Evolutionary conservation across 1,139 yeast genomes (phyloP), one percentile per base, ranked within the genome.

Genomic region (Yamadazyma sp.): DNA sequence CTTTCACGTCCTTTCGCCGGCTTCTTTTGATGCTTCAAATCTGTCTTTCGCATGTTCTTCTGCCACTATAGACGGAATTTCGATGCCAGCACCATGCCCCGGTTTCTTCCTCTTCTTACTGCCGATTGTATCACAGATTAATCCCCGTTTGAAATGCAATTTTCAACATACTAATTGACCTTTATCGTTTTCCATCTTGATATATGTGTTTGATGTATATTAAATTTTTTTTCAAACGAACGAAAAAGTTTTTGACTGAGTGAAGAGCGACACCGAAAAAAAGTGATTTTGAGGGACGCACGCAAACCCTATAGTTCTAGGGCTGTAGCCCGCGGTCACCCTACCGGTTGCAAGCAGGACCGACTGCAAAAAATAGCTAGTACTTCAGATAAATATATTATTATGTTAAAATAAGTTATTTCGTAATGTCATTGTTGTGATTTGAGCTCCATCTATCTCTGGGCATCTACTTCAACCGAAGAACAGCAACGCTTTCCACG

Each of bases 111-210:
- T 30, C 23, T 30, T 30, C 32, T 30, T 14, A 14, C 10, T 14
- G 17, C 16, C 23, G n/a, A n/a, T n/a, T 32, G 28, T 22, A 14
- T 17, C 14, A 16, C 22, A 9, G n/a, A 12, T 24, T 14, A 10
- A 22, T n/a, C 27, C 27, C 27, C 12, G 11, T n/a, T 24, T 11
- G 16, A n/a, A 12, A 5, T 12, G 6, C 7, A 16, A 6, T 8
- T 26, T 26, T 26, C 29, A 24, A 26, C 96, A 75, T 86, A 87
- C 98, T 80, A 91, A 85, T 82, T 88, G 95, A 77, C 98, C 98
- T 82, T 88, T 88, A 77, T 92, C 98, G 98, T 92, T 92, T 85
- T 92, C 98, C 98, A 92, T 92, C 69, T 77, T 88, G 86, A 57
- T 61, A 46, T 36, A 37, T 43, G 29, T 38, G 37, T 42, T 26